A percentile compares a stretch with the other conserved stretches of the same genome.
These are phyloP conservation scores for Mycena belliarum DNA, from an alignment of 768 basidiomycete genomes.

Conservation along the genomic window DNA sequence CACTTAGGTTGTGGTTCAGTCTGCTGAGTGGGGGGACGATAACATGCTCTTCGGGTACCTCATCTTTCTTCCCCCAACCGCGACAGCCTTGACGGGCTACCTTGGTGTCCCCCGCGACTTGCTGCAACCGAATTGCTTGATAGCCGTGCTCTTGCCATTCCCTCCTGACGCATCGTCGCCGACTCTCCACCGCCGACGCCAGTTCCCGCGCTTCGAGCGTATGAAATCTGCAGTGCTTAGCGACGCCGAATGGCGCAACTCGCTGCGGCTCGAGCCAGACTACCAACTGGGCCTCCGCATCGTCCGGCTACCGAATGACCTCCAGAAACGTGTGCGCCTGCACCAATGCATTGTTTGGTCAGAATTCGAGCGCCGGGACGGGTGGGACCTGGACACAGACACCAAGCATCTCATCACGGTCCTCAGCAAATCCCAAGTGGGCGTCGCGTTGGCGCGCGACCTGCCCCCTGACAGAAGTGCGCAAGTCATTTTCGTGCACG, in stretches of 20 bases:
- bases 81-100: neutral
- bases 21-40: neutral
- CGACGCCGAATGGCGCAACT: neutral
- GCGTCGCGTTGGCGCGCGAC: neutral
- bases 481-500: slow-evolving; percentile 8
- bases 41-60: neutral
- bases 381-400: neutral
- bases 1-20: neutral
- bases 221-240: neutral
- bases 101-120: neutral
- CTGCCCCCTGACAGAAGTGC: neutral
- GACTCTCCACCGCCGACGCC: neutral
- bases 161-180: neutral
- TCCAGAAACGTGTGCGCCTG: neutral
- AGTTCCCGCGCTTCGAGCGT: neutral
- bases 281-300: slow-evolving; percentile 5
- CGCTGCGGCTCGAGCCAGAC: neutral
- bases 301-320: neutral
- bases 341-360: neutral
- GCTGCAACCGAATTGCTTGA: neutral
- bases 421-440: neutral
- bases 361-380: neutral
- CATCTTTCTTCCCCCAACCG: neutral
- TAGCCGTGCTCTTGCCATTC: neutral
- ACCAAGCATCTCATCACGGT: neutral